These are phyloP conservation scores for Fusarium sterilihyphosum DNA, from an alignment of 2,329 filamentous ascomycete genomes.

Conservation along the genomic window DNA sequence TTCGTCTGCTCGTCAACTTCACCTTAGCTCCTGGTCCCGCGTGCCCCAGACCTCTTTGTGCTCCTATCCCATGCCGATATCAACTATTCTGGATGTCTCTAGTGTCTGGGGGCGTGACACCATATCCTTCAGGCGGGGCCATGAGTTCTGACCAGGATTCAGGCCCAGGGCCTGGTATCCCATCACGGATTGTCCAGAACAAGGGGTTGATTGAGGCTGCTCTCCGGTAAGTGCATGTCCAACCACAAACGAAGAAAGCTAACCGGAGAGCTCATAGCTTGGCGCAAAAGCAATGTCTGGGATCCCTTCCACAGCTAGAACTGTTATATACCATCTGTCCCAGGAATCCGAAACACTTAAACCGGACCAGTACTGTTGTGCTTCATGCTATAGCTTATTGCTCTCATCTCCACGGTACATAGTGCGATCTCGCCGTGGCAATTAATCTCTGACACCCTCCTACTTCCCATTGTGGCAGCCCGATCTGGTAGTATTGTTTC, in stretches of 20 bases:
- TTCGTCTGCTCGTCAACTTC: conserved; percentile 25
- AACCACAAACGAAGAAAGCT: conserved; percentile 37
- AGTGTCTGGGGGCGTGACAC: conserved; percentile 24
- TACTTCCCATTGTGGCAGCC: conserved; percentile 35
- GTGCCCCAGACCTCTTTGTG: conserved; percentile 25
- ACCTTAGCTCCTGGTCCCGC: conserved; percentile 13
- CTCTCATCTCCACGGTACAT: conserved; percentile 29
- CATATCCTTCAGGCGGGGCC: conserved; percentile 26
- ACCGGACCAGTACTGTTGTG: conserved; percentile 32
- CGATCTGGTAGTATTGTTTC: conserved; percentile 35
- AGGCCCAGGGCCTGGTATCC: conserved; percentile 23
- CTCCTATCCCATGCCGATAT: conserved; percentile 34
- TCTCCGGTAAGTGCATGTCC: conserved; percentile 27
- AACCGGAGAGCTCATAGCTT: conserved; percentile 34
- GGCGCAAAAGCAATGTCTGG: conserved; percentile 36
- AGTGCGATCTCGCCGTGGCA: conserved; percentile 33
- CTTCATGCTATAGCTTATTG: conserved; percentile 35
- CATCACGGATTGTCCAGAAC: conserved; percentile 30
- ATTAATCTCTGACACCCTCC: conserved; percentile 41
- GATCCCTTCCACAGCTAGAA: conserved; percentile 39
- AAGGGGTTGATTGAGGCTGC: conserved; percentile 35
- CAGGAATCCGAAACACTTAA: conserved; percentile 44
- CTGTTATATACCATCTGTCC: conserved; percentile 42
- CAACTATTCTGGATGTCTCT: conserved; percentile 41
- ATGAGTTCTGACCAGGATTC: conserved; percentile 17